Evolutionary conservation across 345 rosid species (phyloP).

Genomic region (Citrus maxima): DNA sequence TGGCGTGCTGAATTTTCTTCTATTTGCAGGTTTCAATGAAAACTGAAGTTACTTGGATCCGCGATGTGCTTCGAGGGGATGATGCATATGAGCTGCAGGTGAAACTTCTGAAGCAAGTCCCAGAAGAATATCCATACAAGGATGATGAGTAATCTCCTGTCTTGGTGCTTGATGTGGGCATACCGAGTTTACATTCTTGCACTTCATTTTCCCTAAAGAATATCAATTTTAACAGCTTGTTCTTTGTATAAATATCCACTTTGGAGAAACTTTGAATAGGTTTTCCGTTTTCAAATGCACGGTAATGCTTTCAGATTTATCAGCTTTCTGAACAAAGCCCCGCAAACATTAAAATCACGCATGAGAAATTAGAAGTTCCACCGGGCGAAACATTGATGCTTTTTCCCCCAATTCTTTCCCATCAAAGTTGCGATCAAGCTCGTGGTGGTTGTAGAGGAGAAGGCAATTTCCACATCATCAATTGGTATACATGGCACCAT

Average conservation of each 20-base stretch:
- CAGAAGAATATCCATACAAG: conserved; percentile 93
- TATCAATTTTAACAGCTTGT: background rate
- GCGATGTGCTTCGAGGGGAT: conserved; percentile 79
- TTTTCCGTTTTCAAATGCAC: background rate
- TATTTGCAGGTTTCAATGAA: conserved; percentile 80
- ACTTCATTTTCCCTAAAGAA: background rate
- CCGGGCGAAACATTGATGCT: no score
- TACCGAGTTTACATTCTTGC: background rate
- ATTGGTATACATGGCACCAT: no score
- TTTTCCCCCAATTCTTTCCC: no score
- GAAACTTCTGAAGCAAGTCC: conserved; percentile 79
- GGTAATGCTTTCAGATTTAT: background rate
- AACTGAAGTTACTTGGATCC: conserved; percentile 85
- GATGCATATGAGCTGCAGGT: conserved; percentile 86
- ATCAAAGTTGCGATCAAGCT: no score
- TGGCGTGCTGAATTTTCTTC: background rate
- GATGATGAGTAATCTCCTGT: conserved; percentile 61
- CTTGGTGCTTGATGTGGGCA: background rate
- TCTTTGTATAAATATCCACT: background rate
- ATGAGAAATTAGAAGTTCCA: no score
- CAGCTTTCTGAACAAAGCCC: background rate
- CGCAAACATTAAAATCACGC: no score
- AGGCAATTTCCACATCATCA: no score
- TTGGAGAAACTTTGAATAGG: background rate
- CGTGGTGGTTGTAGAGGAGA: no score